Percentiles rank a stretch among this genome's conserved stretches.
phyloP scores from a whole-genome alignment of 441 rosid genomes.

The Adansonia gregorii region DNA sequence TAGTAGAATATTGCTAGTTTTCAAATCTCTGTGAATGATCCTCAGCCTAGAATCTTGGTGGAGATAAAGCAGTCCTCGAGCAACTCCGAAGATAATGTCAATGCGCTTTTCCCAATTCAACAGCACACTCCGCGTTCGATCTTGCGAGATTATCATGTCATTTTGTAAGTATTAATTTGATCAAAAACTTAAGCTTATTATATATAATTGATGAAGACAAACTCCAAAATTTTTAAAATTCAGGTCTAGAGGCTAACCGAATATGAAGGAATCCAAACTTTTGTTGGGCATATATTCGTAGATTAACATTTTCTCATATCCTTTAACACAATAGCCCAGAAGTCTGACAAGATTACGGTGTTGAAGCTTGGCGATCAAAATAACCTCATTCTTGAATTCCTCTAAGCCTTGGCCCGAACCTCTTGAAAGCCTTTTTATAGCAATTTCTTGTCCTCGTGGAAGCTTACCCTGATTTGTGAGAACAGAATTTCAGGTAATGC shows the following conservation, averaged over 20 bases:
- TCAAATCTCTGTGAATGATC: conserved; percentile 40
- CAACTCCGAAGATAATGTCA: conserved; percentile 40
- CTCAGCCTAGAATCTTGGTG: conserved; percentile 38
- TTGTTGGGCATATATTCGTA: conserved; percentile 43
- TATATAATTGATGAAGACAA: not conserved
- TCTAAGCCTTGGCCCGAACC: conserved; percentile 24
- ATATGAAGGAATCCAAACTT: conserved; percentile 42
- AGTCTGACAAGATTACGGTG: conserved; percentile 43
- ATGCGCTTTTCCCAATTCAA: conserved; percentile 34
- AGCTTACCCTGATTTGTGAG: conserved; percentile 16
- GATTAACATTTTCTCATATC: conserved; percentile 40
- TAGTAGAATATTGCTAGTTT: conserved; percentile 35
- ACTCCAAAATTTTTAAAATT: not conserved
- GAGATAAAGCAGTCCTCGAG: conserved; percentile 40
- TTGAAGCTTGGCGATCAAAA: conserved; percentile 31
- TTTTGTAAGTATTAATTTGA: not conserved
- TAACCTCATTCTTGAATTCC: conserved; percentile 29
- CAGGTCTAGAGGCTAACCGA: conserved; percentile 33
- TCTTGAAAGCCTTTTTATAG: conserved; percentile 27
- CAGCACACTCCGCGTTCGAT: conserved; percentile 28
- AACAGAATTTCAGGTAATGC: not conserved
- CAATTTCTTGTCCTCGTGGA: conserved; percentile 24
- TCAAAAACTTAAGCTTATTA: not conserved
- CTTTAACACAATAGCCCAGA: conserved; percentile 37
- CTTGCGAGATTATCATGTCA: conserved; percentile 25